Conservation (phyloP, 2,329 filamentous ascomycete species). For the Aureobasidium uvarum region DNA sequence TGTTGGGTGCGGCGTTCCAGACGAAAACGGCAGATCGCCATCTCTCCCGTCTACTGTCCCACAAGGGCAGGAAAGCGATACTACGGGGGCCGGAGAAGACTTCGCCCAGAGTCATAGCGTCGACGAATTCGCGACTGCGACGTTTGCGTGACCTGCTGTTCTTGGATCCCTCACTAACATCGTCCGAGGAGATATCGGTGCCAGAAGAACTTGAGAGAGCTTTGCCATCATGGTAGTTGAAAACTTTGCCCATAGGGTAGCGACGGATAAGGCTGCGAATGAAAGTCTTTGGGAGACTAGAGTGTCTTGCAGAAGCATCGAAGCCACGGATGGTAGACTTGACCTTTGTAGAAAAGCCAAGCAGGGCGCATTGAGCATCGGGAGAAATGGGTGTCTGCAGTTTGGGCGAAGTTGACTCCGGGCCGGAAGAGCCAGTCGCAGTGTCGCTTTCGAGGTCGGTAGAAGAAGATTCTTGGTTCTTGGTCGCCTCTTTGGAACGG, state of each 20-base stretch:
- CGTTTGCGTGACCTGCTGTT: constrained; percentile 11
- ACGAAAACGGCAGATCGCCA: constrained; percentile 34
- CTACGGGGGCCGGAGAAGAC: constrained; percentile 45
- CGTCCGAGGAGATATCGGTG: not conserved
- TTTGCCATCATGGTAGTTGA: constrained; percentile 33
- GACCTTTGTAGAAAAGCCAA: constrained; percentile 28
- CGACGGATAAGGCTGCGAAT: constrained; percentile 30
- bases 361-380: constrained; percentile 21
- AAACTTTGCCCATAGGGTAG: constrained; percentile 34
- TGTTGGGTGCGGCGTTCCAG: constrained; percentile 44
- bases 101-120: constrained; percentile 9
- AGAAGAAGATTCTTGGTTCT: not conserved
- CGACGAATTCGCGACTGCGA: constrained; percentile 20
- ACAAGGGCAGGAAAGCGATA: constrained; percentile 53
- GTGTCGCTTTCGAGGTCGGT: constrained; percentile 12
- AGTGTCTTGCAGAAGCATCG: constrained; percentile 21
- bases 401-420: not conserved
- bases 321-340: constrained; percentile 28
- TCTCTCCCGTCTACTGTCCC: constrained; percentile 40
- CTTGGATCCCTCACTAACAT: not conserved
- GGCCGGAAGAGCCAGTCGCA: not conserved
- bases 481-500: constrained; percentile 15
- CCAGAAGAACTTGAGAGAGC: constrained; percentile 31
- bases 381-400: not conserved
- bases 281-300: constrained; percentile 23